Percentiles rank a stretch among this genome's conserved stretches.
Conservation (phyloP, 805 yeast genomes). For the Ogataea methanolica region DNA sequence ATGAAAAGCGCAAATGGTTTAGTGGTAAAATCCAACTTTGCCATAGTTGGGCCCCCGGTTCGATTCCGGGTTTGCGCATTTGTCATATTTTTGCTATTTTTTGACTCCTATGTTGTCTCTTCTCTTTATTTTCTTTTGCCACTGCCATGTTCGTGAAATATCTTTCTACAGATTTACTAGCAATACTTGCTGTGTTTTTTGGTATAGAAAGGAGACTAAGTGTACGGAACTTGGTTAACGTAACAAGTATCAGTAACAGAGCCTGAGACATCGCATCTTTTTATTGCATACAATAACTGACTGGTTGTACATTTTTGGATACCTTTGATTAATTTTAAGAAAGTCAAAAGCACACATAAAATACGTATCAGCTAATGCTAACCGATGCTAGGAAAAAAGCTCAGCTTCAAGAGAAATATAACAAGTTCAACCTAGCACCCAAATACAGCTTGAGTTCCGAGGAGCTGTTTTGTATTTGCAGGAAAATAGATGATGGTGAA, state of each 20-base stretch:
- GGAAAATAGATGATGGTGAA: constrained; percentile 72
- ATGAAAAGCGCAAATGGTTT: constrained; percentile 21
- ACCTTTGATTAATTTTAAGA: no score
- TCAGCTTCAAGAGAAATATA: constrained; percentile 26
- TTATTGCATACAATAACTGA: neutral
- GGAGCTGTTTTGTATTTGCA: constrained; percentile 72
- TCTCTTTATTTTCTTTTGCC: neutral
- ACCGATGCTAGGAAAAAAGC: constrained; percentile 5
- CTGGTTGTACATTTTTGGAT: no score
- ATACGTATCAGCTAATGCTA: neutral
- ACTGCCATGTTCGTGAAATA: neutral
- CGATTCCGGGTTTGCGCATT: constrained; percentile 27
- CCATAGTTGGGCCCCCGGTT: constrained; percentile 28
- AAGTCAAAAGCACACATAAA: no score
- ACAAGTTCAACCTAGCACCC: constrained; percentile 26
- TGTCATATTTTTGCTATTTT: constrained; percentile 10
- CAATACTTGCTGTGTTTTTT: no score
- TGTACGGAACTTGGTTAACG: no score
- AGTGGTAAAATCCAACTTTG: constrained; percentile 27
- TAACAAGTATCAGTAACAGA: no score
- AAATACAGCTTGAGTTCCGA: constrained; percentile 48
- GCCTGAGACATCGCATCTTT: no score
- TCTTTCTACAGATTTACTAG: no score
- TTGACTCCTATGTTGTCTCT: neutral
- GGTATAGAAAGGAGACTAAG: no score